A percentile compares a stretch with the other conserved stretches of the same genome.
Evolutionary conservation across 1,284 basidiomycete species (phyloP).

Genomic region (Caloboletus firmus): DNA sequence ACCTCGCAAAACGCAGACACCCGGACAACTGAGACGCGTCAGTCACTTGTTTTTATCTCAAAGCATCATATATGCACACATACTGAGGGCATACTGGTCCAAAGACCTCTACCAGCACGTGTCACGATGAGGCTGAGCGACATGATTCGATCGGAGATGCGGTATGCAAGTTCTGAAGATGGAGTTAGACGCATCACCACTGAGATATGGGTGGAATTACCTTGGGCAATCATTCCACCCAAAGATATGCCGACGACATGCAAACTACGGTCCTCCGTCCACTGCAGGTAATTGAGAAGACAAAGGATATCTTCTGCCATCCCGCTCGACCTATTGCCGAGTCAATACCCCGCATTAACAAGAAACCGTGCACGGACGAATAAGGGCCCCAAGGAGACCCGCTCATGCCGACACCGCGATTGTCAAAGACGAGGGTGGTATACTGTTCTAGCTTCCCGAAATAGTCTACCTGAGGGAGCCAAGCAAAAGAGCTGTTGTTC

Average conservation of each 20-base stretch:
- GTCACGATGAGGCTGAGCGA: conserved; percentile 73
- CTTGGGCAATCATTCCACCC: conserved; percentile 86
- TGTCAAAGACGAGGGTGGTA: conserved; percentile 80
- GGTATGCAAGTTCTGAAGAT: conserved; percentile 57
- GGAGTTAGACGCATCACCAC: neutral
- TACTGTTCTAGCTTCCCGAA: conserved; percentile 53
- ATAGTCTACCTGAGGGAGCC: conserved; percentile 60
- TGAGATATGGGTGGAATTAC: conserved; percentile 35
- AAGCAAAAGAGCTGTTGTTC: conserved; percentile 63
- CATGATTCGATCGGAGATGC: conserved; percentile 64
- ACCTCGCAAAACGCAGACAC: conserved; percentile 23
- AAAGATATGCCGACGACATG: conserved; percentile 80
- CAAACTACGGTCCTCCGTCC: conserved; percentile 61
- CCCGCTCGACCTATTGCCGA: conserved; percentile 51
- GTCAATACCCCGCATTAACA: neutral
- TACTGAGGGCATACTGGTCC: conserved; percentile 29
- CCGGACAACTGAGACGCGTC: conserved; percentile 12
- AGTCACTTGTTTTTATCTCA: neutral
- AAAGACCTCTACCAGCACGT: conserved; percentile 46
- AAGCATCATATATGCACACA: conserved; percentile 1
- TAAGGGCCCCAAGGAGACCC: conserved; percentile 72
- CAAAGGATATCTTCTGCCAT: conserved; percentile 80
- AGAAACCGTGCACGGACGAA: conserved; percentile 37
- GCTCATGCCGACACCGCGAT: conserved; percentile 83
- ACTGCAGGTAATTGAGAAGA: conserved; percentile 71